Percentiles rank a stretch among this genome's conserved stretches.
phyloP scores from a whole-genome alignment of 768 basidiomycete species.

The Mycena kentingensis region DNA sequence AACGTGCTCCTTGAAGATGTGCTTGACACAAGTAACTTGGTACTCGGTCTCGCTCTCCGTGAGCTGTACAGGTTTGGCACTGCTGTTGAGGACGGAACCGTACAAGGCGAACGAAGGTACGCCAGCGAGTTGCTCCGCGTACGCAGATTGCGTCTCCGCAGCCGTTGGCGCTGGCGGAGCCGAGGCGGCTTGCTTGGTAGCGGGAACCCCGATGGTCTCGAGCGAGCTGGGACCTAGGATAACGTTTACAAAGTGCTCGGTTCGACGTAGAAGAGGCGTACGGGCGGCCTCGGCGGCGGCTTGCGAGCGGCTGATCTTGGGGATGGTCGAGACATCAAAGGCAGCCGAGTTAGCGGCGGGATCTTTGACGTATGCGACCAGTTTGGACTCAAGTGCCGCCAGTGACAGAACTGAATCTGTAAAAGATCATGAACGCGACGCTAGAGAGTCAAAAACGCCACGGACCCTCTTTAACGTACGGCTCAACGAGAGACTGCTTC shows the following conservation, averaged over 20 bases:
- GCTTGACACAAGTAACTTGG: conserved; percentile 94
- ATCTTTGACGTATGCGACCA: conserved; percentile 93
- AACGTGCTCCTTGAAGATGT: conserved; percentile 91
- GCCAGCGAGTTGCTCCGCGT: conserved; percentile 80
- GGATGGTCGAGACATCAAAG: conserved; percentile 83
- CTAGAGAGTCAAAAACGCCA: not conserved
- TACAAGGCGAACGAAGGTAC: conserved; percentile 86
- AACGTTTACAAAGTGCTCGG: not conserved
- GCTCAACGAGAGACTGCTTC: conserved; percentile 76
- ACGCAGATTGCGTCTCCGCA: conserved; percentile 86
- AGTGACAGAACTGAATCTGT: conserved; percentile 94
- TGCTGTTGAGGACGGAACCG: conserved; percentile 88
- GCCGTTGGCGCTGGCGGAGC: conserved; percentile 77
- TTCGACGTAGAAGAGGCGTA: conserved; percentile 40
- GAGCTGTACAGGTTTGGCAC: conserved; percentile 71
- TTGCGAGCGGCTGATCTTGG: conserved; percentile 93
- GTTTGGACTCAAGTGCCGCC: conserved; percentile 83
- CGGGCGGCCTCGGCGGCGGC: conserved; percentile 87
- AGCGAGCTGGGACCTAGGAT: conserved; percentile 71
- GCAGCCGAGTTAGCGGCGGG: conserved; percentile 65
- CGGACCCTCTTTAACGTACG: conserved; percentile 91
- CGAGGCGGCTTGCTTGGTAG: conserved; percentile 56
- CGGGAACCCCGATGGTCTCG: conserved; percentile 80
- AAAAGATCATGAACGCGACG: not conserved
- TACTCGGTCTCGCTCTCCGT: conserved; percentile 99